These are phyloP conservation scores for Amphirosellinia nigrospora DNA, from an alignment of 495 filamentous ascomycete species.

Conservation along the genomic window DNA sequence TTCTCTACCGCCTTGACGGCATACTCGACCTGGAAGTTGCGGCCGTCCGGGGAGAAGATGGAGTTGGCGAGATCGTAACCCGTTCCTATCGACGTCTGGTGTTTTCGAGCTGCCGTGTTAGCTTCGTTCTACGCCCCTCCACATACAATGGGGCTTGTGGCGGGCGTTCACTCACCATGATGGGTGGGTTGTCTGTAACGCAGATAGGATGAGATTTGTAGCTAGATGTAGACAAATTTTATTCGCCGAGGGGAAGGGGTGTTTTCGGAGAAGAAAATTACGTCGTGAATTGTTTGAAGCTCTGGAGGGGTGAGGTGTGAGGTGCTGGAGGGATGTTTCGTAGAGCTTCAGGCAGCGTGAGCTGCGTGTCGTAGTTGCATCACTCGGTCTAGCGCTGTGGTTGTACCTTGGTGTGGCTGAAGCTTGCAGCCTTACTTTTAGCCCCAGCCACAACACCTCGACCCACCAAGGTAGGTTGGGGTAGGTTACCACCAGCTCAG, in stretches of 20 bases:
- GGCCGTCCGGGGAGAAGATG: conserved; percentile 97
- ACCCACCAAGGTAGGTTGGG: not conserved
- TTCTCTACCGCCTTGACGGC: conserved; percentile 98
- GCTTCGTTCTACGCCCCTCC: not conserved
- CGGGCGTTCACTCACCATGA: conserved; percentile 21
- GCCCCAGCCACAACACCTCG: conserved; percentile 8
- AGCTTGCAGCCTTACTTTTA: not conserved
- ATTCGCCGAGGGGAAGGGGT: not conserved
- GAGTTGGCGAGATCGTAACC: conserved; percentile 99
- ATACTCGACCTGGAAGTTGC: conserved; percentile 99
- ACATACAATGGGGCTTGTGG: no score
- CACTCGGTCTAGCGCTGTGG: conserved; percentile 6
- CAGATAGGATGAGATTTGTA: no score
- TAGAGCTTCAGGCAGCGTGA: conserved; percentile 50
- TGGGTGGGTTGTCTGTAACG: not conserved
- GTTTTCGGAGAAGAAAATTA: not conserved
- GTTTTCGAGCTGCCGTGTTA: not conserved
- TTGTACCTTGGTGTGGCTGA: conserved; percentile 20
- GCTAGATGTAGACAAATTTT: not conserved
- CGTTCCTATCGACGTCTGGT: conserved; percentile 97
- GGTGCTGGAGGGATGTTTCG: conserved; percentile 29
- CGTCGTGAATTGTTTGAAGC: not conserved
- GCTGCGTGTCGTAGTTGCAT: conserved; percentile 49
- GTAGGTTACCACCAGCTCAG: not conserved
- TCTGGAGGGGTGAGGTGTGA: not conserved